Percentiles rank a stretch among this genome's conserved stretches.
These are phyloP conservation scores for Bruguiera gymnorhiza DNA, from an alignment of 345 rosid species.

Conservation along the genomic window DNA sequence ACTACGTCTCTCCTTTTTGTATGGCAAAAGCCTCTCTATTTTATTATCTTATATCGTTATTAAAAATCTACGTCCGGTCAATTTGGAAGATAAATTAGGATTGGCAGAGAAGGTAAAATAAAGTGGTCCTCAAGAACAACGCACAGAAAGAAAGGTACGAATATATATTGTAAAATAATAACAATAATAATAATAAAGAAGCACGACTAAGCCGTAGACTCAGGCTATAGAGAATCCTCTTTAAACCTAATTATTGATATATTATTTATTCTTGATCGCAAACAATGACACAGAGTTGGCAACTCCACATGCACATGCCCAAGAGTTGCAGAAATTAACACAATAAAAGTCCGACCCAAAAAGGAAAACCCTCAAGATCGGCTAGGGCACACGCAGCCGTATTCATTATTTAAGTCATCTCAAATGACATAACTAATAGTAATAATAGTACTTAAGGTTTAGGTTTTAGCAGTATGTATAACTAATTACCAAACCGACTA, in stretches of 20 bases:
- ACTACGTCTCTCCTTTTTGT: no score
- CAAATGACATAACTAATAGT: constrained; percentile 11
- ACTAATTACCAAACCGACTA: constrained; percentile 10
- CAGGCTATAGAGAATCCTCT: constrained; percentile 37
- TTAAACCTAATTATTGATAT: constrained; percentile 23
- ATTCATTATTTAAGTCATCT: constrained; percentile 25
- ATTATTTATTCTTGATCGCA: constrained; percentile 33
- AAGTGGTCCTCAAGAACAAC: constrained; percentile 43
- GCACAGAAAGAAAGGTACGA: constrained; percentile 30
- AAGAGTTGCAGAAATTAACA: constrained; percentile 25
- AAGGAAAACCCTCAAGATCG: no score
- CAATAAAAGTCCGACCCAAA: constrained; percentile 16
- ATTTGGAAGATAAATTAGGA: neutral
- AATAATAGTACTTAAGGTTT: neutral
- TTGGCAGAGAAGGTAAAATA: constrained; percentile 18
- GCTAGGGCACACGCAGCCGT: no score
- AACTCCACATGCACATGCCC: constrained; percentile 44
- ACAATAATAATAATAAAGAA: constrained; percentile 16
- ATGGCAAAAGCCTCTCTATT: no score
- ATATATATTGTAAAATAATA: constrained; percentile 2
- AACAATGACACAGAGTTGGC: constrained; percentile 37
- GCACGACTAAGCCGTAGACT: constrained; percentile 30
- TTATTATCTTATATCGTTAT: no score
- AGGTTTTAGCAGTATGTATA: constrained; percentile 7
- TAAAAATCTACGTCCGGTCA: no score